Base-by-base conservation (phyloP, 371 early-diverging fungal genomes). In the Globomyces sp. region DNA sequence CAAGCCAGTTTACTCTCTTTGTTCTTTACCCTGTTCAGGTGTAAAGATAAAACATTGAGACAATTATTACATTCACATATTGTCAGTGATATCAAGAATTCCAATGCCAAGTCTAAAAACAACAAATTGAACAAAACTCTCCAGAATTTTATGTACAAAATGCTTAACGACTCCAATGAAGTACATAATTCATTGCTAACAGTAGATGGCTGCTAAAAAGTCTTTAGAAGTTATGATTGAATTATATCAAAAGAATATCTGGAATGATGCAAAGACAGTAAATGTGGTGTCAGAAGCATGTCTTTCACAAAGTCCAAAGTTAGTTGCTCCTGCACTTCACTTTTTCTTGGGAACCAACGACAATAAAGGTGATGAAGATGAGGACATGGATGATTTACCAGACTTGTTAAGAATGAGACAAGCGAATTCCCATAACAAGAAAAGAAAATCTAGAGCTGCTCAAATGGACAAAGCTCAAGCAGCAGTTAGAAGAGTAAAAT, bases 191-290 rank as follows among this genome's bases (percentile, higher is more conserved):
- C 24, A 9, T 8, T 34, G 37, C 36, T 34, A 36, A 50, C 13
- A 13, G 46, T 41, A 75, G 74, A 87, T 93, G 68, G 94, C 96
- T 34, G 97, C 95, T 42, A 92, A 93, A 68, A 92, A 93, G 76
- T 91, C 93, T 73, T 80, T 97, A 46, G 94, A 97, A 68, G 91
- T 95, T 40, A 95, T 95, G 83, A 89, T 98, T 53, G 95, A 96
- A 63, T 80, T 97, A 39, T 98, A 98, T 79, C 85, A 88, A 68
- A 97, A 96, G 78, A 88, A 92, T 66, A 83, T 98, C 2, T 98
- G 98, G 95, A 92, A 95, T 67, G 98, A 97, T 77, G 88, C 89
- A 42, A 96, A 97, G 78, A 96, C 98, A 3, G 95, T 95, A 70
- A 97, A 97, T 78, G 92, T 97, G 40, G 91, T 98, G 75, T 93